phyloP scores from a whole-genome alignment of 2,329 filamentous ascomycete genomes.

The Thielaviopsis ethacetica region DNA sequence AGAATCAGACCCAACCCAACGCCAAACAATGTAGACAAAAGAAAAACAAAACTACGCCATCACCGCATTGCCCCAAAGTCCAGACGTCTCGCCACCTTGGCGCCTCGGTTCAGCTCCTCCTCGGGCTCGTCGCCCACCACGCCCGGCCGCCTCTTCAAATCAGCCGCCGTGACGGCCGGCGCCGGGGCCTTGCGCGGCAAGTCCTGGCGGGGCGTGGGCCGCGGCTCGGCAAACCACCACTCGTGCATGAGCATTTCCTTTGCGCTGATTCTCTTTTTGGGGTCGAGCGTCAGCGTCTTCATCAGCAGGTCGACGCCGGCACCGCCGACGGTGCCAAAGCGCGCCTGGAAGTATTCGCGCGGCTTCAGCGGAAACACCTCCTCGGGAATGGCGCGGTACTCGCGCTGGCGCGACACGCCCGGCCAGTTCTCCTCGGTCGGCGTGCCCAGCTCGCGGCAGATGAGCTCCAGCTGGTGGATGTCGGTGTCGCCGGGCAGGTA shows the following conservation, averaged over 20 bases:
- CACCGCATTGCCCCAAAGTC: constrained; percentile 42
- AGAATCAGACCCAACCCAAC: no score
- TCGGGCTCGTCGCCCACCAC: constrained; percentile 31
- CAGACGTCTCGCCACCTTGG: constrained; percentile 68
- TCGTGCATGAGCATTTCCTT: constrained; percentile 61
- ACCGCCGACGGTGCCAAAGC: constrained; percentile 65
- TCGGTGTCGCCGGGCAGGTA: constrained; percentile 76
- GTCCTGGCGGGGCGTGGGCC: constrained; percentile 66
- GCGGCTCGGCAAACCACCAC: constrained; percentile 76
- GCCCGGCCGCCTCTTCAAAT: constrained; percentile 55
- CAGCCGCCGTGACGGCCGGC: constrained; percentile 52
- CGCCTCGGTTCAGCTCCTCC: constrained; percentile 49
- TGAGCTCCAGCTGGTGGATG: constrained; percentile 69
- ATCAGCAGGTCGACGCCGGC: constrained; percentile 80
- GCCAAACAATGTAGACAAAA: not conserved
- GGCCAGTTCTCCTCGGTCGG: constrained; percentile 94
- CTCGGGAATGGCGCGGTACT: constrained; percentile 54
- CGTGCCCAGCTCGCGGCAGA: constrained; percentile 73
- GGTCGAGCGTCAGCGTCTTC: constrained; percentile 71
- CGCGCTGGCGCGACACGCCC: constrained; percentile 63
- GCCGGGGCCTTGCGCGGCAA: constrained; percentile 63
- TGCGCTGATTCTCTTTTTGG: constrained; percentile 67
- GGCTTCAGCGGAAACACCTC: constrained; percentile 43
- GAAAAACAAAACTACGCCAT: not conserved
- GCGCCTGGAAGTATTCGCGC: constrained; percentile 54